These are phyloP conservation scores for Exophiala alcalophila DNA, from an alignment of 2,329 filamentous ascomycete genomes.

Conservation along the genomic window DNA sequence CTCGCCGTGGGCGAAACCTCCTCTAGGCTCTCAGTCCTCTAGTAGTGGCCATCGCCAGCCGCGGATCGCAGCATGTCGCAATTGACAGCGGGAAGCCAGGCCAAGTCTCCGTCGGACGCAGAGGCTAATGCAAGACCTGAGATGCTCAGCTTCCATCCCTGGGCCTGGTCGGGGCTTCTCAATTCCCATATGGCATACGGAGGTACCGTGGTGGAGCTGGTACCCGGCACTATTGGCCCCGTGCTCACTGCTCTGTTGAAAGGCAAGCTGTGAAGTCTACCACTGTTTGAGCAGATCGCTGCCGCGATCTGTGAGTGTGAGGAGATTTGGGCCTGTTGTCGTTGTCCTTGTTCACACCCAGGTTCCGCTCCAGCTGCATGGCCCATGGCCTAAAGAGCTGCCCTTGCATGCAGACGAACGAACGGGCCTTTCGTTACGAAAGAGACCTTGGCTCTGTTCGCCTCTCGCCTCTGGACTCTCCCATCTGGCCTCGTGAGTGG, in stretches of 20 bases:
- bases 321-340: slow-evolving; percentile 23
- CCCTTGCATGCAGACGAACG: slow-evolving; percentile 20
- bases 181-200: too few relatives aligned
- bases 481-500: neutral
- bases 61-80: slow-evolving; percentile 26
- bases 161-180: slow-evolving; percentile 6
- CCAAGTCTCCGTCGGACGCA: slow-evolving; percentile 28
- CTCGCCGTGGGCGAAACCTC: slow-evolving; percentile 19
- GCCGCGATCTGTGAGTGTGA: slow-evolving; percentile 26
- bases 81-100: slow-evolving; percentile 27
- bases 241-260: slow-evolving; percentile 22
- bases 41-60: slow-evolving; percentile 14
- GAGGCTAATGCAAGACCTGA: slow-evolving; percentile 27
- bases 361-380: slow-evolving; percentile 14
- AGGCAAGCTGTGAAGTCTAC: too few relatives aligned
- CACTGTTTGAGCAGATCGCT: slow-evolving; percentile 28
- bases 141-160: slow-evolving; percentile 24
- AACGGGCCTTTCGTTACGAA: neutral
- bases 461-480: slow-evolving; percentile 1
- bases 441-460: slow-evolving; percentile 1
- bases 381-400: slow-evolving; percentile 2
- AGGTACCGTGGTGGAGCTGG: slow-evolving; percentile 22
- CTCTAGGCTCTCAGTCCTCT: slow-evolving; percentile 14
- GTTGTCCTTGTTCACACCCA: too few relatives aligned
- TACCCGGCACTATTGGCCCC: slow-evolving; percentile 25